Base-by-base conservation (phyloP, 371 early-diverging fungal species). In the Vairimorpha necatrix region DNA sequence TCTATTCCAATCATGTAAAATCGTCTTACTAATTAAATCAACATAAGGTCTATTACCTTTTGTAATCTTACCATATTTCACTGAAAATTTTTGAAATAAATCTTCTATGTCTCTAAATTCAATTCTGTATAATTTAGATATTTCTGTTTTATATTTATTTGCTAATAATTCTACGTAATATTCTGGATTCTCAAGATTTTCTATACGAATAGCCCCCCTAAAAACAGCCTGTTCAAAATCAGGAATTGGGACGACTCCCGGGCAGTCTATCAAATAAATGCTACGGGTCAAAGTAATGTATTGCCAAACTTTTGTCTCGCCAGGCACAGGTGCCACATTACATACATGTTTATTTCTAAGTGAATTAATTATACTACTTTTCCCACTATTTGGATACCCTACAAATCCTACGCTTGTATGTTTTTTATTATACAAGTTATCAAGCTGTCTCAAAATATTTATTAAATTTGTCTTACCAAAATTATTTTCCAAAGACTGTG, bases 251-350 rank as follows among this genome's bases (percentile, higher is more conserved):
- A 97, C 96, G 53, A 98, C 91, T 79, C 99, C 99, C 18, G 99
- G 99, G 83, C 95, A 98, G 85, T 98, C 99, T 80, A 98, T 96
- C 36, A 98, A 87, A 81, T 95, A 96, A 76, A 97, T 95, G 76
- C 93, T 90, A 83, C 93, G 93, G 90, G 93, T 96, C 76, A 98
- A 88, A 14, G 96, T 93, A 66, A 98, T 94, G 84, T 97, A 97
- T 85, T 97, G 99, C 97, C 97, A 98, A 72, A 94, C 92, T 87
- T 95, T 98, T 69, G 99, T 98, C 84, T 98, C 95, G 62, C 99
- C 99, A 34, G 99, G 96, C 71, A 97, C 89, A 0, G 99, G 99
- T 13, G 99, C 99, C 18, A 95, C 95, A 54, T 87, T 92, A 89
- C 97, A 97, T 28, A 96, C 97, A 85, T 92, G 91, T 86, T 96